These are phyloP conservation scores for Rhizopus microsporus DNA, from an alignment of 371 early-diverging fungal species.

Conservation along the genomic window DNA sequence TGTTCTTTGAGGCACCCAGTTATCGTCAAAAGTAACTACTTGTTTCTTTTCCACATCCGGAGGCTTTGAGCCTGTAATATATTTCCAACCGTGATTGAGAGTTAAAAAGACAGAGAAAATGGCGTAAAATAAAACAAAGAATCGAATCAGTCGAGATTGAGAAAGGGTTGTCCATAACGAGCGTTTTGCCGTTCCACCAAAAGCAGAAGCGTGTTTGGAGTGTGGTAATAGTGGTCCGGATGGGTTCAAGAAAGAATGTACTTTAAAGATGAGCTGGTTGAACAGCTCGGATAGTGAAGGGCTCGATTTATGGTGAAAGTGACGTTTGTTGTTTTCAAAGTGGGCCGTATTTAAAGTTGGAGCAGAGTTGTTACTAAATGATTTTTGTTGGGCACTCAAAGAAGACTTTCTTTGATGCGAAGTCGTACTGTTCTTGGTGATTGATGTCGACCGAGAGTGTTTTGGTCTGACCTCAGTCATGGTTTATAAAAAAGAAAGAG, in stretches of 20 bases:
- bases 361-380: conserved; percentile 10
- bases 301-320: conserved; percentile 1
- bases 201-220: conserved; percentile 39
- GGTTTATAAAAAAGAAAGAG: background rate
- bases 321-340: conserved; percentile 11
- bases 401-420: conserved; percentile 32
- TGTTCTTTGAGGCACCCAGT: conserved; percentile 47
- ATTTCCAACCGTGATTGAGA: conserved; percentile 40
- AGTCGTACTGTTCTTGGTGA: conserved; percentile 25
- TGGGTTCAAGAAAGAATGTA: conserved; percentile 30
- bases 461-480: conserved; percentile 29
- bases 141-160: conserved; percentile 32
- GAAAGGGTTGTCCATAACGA: conserved; percentile 13
- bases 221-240: conserved; percentile 44
- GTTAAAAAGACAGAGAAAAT: conserved; percentile 47
- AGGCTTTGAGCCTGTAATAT: conserved; percentile 19
- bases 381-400: conserved; percentile 16
- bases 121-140: conserved; percentile 39
- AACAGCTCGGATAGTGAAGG: conserved; percentile 6
- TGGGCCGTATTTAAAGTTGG: conserved; percentile 4
- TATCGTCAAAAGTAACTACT: conserved; percentile 22
- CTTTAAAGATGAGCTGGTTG: conserved; percentile 12
- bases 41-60: background rate
- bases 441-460: conserved; percentile 28
- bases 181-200: conserved; percentile 40